Evolutionary conservation across 805 yeast species (phyloP), one percentile per base, ranked within the genome.

Genomic region (Cyberlindnera veronae): DNA sequence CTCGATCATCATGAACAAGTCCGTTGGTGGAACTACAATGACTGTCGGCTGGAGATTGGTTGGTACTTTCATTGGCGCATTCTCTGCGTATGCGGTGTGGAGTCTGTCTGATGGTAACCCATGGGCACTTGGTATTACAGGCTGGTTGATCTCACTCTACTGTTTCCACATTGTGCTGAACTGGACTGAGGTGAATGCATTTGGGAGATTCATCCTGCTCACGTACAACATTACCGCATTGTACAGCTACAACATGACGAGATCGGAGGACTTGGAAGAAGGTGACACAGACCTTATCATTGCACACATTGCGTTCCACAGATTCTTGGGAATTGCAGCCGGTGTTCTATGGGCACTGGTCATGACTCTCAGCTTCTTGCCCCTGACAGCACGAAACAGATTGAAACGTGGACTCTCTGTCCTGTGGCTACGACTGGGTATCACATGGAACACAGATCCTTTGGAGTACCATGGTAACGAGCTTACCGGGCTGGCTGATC

Each of bases 21-120:
- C 90, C 1, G 64, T 85, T 5, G 95, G 95, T 9, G 95, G 95
- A 0, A 87, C 95, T 0, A 74, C 85, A 10, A 77, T 81, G 79
- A 82, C 93, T 0, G 80, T 79, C 5, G 79, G 79, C 49, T 80
- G 84, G 84, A 66, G 85, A 51, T 68, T 86, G 40, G 45, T 81
- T 19, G 95, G 95, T 0, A 87, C 95, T 0, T 75, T 79, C 42
- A 37, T 83, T 6, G 95, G 95, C 0, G 84, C 90, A 1, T 45
- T 67, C 10, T 50, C 66, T 6, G 95, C 95, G 0, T 79, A 69
- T 48, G 10, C 66, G 6, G 67, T 75, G 2, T 85, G 91, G 91
- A 55, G 58, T 3, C 15, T 74, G 1, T 74, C 77, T 41, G 77
- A 75, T 36, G 85, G 79, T 0, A 71, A 79, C 49, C 76, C 71